Base-by-base conservation (phyloP, 768 basidiomycete genomes). In the Collybiopsis luxurians region DNA sequence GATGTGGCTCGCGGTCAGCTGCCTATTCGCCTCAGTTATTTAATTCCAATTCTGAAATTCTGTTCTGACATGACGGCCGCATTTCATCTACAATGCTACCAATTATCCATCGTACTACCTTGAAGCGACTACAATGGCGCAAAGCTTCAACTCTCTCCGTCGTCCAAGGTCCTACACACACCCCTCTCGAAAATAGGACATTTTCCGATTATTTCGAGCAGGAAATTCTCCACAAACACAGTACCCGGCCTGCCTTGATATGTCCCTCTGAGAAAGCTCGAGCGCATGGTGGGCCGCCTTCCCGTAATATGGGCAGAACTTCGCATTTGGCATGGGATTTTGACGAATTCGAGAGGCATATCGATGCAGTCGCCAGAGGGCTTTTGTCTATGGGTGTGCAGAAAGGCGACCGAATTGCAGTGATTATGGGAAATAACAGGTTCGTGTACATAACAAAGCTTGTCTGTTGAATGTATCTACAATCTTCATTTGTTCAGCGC, bases 351-450 rank as follows among this genome's bases (percentile, higher is more conserved):
- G 78, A 87, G 61, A 63, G 71, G 40, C 84, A 89, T 61, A 82
- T 89, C 40, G 71, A 77, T 42, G 85, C 89, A 3, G 75, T 90
- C 5, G 84, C 91, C 1, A 74, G 88, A 47, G 92, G 91, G 0
- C 73, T 94, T 19, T 57, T 91, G 13, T 70, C 69, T 1, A 71
- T 92, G 72, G 90, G 90, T 15, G 84, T 94, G 3, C 71, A 74
- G 66, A 87, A 81, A 65, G 91, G 92, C 0, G 89, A 92, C 61
- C 76, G 91, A 7, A 84, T 93, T 21, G 92, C 80, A 0, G 87
- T 91, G 6, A 70, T 92, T 38, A 90, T 93, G 90, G 91, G 90
- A 4, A 94, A 92, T 59, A 89, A 82, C 58, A 93, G 91, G 91
- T 89, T 60, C 34, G 42, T 54, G 11, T 23, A 4, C 24, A 31